Evolutionary conservation across 2,329 filamentous ascomycete species (phyloP).

Genomic region (Talaromyces sp.): DNA sequence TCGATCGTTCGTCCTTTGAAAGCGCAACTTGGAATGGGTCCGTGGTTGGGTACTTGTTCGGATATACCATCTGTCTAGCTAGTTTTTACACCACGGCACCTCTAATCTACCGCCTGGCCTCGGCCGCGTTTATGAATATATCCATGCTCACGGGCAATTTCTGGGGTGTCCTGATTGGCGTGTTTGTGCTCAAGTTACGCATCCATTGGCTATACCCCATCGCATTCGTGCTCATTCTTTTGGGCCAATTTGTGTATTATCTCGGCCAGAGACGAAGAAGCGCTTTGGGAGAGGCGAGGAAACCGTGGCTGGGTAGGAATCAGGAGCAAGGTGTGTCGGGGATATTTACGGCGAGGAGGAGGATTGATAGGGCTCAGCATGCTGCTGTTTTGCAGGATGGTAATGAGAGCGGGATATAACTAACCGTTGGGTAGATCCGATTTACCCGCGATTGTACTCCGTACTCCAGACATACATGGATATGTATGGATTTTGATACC

Average conservation of each 20-base stretch:
- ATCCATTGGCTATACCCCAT: conserved; percentile 94
- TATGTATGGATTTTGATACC: neutral
- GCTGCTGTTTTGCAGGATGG: neutral
- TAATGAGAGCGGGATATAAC: no score
- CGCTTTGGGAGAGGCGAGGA: conserved; percentile 80
- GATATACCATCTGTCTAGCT: conserved; percentile 78
- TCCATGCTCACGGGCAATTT: conserved; percentile 91
- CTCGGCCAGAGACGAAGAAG: conserved; percentile 61
- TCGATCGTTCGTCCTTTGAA: conserved; percentile 74
- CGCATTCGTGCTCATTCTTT: conserved; percentile 87
- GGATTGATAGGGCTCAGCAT: conserved; percentile 50
- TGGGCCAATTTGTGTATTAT: conserved; percentile 86
- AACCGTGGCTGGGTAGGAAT: conserved; percentile 89
- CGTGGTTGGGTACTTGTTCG: conserved; percentile 79
- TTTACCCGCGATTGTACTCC: neutral
- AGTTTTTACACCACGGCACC: conserved; percentile 89
- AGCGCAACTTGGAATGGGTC: conserved; percentile 63
- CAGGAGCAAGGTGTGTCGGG: conserved; percentile 80
- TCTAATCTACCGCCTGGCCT: conserved; percentile 82
- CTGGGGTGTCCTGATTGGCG: conserved; percentile 92
- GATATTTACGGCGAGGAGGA: conserved; percentile 79
- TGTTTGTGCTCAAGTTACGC: conserved; percentile 74
- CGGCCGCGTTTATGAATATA: conserved; percentile 95
- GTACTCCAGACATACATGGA: neutral
- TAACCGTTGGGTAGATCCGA: neutral